Evolutionary conservation across 176 grass and related monocot genomes (phyloP).

Genomic region (Microstegium vimineum): DNA sequence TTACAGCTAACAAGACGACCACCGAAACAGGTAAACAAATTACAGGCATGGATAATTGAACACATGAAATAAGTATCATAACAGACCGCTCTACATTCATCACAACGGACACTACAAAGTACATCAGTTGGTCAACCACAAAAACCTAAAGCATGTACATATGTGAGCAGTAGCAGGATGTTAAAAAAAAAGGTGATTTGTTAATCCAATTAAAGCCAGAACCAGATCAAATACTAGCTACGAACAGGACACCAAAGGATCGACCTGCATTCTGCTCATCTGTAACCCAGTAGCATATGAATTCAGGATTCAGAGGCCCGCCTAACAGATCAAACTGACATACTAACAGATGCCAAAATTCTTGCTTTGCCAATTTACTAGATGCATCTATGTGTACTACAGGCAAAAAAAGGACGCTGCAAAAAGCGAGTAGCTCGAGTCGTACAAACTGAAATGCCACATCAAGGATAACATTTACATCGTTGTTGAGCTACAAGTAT

Average conservation of each 20-base stretch:
- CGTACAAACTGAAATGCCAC: background rate
- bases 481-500: too few relatives aligned
- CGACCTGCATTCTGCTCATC: background rate
- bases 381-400: background rate
- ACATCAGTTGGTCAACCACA: background rate
- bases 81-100: too few relatives aligned
- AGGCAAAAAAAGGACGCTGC: background rate
- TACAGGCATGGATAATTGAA: too few relatives aligned
- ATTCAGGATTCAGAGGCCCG: slow-evolving; percentile 2
- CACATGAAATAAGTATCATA: too few relatives aligned
- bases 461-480: too few relatives aligned
- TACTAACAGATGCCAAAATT: background rate
- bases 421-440: too few relatives aligned
- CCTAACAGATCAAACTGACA: background rate
- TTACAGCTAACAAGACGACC: background rate
- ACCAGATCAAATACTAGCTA: too few relatives aligned
- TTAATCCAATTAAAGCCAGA: too few relatives aligned
- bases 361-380: background rate
- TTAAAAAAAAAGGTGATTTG: too few relatives aligned
- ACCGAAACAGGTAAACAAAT: too few relatives aligned
- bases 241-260: background rate
- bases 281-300: background rate
- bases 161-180: background rate
- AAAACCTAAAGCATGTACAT: background rate
- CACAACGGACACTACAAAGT: background rate